Base-by-base conservation (phyloP, 768 basidiomycete genomes). In the Pisolithus marmoratus region DNA sequence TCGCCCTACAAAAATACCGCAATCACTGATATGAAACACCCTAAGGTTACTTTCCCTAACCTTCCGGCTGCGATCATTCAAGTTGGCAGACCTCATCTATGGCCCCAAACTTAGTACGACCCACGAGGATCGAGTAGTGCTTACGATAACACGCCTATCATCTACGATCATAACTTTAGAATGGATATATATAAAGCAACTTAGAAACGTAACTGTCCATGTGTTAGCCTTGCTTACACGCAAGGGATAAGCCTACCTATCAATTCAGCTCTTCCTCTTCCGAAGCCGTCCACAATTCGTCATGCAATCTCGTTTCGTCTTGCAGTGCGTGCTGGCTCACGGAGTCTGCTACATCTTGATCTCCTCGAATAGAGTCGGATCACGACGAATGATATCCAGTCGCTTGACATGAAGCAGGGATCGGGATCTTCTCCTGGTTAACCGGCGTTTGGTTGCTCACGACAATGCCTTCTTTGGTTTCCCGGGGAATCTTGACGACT, bases 151-250 rank as follows among this genome's bases (percentile, higher is more conserved):
- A 34, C 85, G 77, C 29, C 82, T 77, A 63, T 97, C 94, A 62
- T 96, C 94, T 34, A 96, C 90, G 49, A 95, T 90, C 94, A 96
- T 95, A 23, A 95, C 65, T 73, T 93, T 93, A 22, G 81, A 83
- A 64, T 93, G 90, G 53, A 93, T 91, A 59, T 92, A 93, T 91
- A 59, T 92, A 92, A 20, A 87, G 69, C 58, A 87, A 55, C 69
- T 90, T 86, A n/a, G 85, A 83, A 19, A 90, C 81, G 68, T 90
- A 91, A 49, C 87, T 87, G 55, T 24, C n/a, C 11, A 40, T 50
- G 46, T 43, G n/a, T 61, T 22, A 61, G 53, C 24, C 15, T 38
- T 26, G 23, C n/a, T 54, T 40, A 20, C 20, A 19, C 40, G 27
- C 27, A 36, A 2, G 34, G 14, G 45, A 7, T 3, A 34, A 12